phyloP scores from a whole-genome alignment of 164 flowering plant species.

The Liquidambar formosana region DNA sequence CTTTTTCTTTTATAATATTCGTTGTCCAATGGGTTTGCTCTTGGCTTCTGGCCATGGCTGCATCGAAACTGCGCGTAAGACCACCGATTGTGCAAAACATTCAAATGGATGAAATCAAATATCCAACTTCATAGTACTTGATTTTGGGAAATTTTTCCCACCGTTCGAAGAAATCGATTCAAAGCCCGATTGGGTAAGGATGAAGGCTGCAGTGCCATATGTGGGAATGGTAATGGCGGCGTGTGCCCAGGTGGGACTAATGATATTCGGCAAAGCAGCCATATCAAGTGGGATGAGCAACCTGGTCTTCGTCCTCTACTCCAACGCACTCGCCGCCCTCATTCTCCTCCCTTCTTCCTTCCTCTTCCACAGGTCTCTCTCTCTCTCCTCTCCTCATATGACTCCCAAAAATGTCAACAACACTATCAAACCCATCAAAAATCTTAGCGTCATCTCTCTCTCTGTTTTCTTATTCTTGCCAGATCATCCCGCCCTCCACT shows the following conservation, averaged over 20 bases:
- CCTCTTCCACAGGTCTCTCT: conserved; percentile 37
- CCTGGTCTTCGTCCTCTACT: conserved; percentile 46
- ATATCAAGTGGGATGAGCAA: conserved; percentile 49
- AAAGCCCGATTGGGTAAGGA: conserved; percentile 23
- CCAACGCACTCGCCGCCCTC: conserved; percentile 46
- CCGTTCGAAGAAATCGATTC: too few species aligned
- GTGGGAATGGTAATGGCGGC: conserved; percentile 46
- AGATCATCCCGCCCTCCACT: conserved; percentile 33
- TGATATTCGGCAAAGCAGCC: conserved; percentile 42
- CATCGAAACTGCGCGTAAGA: too few species aligned
- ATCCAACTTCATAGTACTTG: too few species aligned
- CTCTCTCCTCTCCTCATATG: not conserved
- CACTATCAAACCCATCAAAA: not conserved
- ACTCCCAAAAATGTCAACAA: not conserved
- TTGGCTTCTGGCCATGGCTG: too few species aligned
- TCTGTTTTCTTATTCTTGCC: conserved; percentile 1
- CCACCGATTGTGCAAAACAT: too few species aligned
- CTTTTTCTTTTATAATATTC: too few species aligned
- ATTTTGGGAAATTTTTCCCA: too few species aligned
- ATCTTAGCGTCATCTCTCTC: not conserved
- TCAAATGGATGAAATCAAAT: too few species aligned
- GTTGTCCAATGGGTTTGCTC: too few species aligned
- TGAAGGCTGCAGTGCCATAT: conserved; percentile 27
- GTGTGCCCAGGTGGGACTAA: conserved; percentile 40
- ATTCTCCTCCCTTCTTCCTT: conserved; percentile 43